These are phyloP conservation scores for Plasmodium reichenowi DNA, from an alignment of 169 alveolate species.

Conservation along the genomic window DNA sequence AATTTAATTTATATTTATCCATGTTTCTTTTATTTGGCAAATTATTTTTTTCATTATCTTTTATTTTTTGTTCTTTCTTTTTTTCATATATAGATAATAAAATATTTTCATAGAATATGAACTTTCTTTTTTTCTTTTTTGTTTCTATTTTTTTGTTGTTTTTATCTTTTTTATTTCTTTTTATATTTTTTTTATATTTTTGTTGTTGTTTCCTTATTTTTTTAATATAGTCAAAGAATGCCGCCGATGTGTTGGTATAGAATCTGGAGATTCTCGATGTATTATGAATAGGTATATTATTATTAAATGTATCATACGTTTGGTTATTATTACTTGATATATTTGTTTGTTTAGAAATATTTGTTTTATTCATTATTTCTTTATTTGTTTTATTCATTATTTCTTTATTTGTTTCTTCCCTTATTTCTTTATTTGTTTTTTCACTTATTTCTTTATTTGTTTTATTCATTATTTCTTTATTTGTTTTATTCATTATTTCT, in stretches of 20 bases:
- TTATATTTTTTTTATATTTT: neutral
- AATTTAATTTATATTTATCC: slow-evolving; percentile 14
- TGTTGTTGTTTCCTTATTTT: neutral
- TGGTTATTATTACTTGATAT: no score
- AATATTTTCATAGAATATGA: neutral
- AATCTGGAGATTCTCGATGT: neutral
- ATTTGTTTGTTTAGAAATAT: no score
- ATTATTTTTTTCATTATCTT: neutral
- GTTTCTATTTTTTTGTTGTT: neutral
- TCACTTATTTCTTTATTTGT: no score
- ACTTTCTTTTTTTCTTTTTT: neutral
- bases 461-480: no score
- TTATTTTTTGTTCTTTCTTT: neutral
- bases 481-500: no score
- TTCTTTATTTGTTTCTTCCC: no score
- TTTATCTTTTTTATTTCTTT: no score
- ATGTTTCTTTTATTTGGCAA: neutral
- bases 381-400: no score
- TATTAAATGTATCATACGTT: no score
- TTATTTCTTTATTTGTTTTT: no score
- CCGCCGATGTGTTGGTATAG: neutral
- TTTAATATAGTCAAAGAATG: slow-evolving; percentile 1
- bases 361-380: no score
- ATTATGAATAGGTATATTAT: no score
- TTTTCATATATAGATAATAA: neutral